These are phyloP conservation scores for Epichloe coenophiala DNA, from an alignment of 2,329 filamentous ascomycete species.

Conservation along the genomic window DNA sequence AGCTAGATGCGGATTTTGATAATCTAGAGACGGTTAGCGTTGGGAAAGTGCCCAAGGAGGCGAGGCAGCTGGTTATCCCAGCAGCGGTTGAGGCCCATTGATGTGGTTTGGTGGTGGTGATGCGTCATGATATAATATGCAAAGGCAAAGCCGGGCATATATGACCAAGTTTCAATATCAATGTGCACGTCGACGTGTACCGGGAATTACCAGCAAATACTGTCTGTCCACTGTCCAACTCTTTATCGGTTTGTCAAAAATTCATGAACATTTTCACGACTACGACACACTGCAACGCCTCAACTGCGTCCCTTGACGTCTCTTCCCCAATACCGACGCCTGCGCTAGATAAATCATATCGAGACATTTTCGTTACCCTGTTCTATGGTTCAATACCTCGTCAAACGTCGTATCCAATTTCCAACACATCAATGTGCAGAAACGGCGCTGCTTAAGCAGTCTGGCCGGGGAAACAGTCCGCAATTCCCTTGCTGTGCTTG, in stretches of 20 bases:
- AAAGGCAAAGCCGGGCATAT: too few species aligned
- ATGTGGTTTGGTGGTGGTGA: neutral
- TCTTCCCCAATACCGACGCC: slow-evolving; percentile 1
- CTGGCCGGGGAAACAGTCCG: slow-evolving; percentile 54
- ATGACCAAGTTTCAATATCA: too few species aligned
- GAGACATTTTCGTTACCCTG: slow-evolving; percentile 2
- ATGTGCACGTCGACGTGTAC: neutral
- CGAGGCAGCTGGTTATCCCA: slow-evolving; percentile 36
- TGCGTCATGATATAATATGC: too few species aligned
- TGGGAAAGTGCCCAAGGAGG: slow-evolving; percentile 44
- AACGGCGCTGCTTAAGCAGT: neutral
- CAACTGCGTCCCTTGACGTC: neutral
- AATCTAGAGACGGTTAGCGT: slow-evolving; percentile 52
- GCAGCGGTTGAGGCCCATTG: slow-evolving; percentile 20
- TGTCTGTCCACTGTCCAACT: neutral
- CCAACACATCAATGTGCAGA: too few species aligned
- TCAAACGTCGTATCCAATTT: neutral
- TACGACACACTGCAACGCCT: neutral
- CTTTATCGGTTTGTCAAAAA: neutral
- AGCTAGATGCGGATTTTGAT: slow-evolving; percentile 66
- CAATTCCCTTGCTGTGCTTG: slow-evolving; percentile 61
- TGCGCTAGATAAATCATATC: slow-evolving; percentile 2
- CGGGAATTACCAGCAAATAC: neutral
- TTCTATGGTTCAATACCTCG: neutral
- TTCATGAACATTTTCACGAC: neutral